These are phyloP conservation scores for Phytopythium helicoides DNA, from an alignment of 352 stramenopile genomes.

Conservation along the genomic window DNA sequence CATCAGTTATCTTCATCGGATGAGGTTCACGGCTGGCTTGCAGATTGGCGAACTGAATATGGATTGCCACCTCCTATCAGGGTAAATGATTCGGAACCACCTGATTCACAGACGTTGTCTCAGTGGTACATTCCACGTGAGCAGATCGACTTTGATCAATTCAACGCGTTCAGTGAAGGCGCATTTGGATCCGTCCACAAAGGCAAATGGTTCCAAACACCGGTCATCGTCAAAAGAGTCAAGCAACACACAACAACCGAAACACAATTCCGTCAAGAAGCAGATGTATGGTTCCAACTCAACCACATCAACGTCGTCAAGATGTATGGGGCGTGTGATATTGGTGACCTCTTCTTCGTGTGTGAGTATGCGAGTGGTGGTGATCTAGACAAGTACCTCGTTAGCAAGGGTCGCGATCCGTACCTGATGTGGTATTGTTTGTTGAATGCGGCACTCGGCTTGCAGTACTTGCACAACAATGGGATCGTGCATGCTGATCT, in stretches of 20 bases:
- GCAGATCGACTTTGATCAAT: background rate
- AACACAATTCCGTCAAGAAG: too few relatives aligned
- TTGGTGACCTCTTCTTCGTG: background rate
- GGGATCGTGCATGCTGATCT: conserved; percentile 2
- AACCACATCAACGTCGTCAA: background rate
- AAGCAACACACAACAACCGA: too few relatives aligned
- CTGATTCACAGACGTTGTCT: too few relatives aligned
- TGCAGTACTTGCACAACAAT: background rate
- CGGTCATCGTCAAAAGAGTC: background rate
- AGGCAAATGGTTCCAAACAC: background rate
- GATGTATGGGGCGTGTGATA: background rate
- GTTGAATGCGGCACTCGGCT: background rate
- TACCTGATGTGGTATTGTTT: conserved; percentile 1
- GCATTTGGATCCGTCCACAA: conserved; percentile 1
- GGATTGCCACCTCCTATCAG: too few relatives aligned
- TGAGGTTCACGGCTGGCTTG: too few relatives aligned
- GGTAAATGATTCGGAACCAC: too few relatives aligned
- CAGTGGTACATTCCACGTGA: conserved; percentile 4
- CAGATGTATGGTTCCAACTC: background rate
- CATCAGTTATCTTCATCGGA: too few relatives aligned
- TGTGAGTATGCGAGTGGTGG: conserved; percentile 1
- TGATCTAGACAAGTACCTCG: background rate
- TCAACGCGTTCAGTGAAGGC: background rate
- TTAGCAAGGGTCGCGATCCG: background rate
- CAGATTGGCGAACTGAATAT: too few relatives aligned